Percentiles rank a stretch among this genome's conserved stretches.
Evolutionary conservation across 2,329 filamentous ascomycete species (phyloP).

Genomic region (Metarhizium humberi): DNA sequence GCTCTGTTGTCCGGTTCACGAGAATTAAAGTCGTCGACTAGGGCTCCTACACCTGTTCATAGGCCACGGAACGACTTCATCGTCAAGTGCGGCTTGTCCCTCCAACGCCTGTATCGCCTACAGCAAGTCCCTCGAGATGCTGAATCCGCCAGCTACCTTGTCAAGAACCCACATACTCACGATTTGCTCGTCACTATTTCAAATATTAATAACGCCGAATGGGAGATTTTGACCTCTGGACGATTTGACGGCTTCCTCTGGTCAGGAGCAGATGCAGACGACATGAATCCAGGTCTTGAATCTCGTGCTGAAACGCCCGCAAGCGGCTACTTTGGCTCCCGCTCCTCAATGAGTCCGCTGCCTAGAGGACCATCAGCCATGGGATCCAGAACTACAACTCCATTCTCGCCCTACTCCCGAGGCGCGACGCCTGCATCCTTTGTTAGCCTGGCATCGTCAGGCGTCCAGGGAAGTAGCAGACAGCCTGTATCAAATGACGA

Average conservation of each 20-base stretch:
- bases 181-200: constrained; percentile 79
- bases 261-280: constrained; percentile 71
- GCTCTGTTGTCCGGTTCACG: constrained; percentile 58
- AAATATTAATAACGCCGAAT: constrained; percentile 85
- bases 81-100: constrained; percentile 62
- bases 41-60: constrained; percentile 60
- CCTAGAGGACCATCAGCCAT: constrained; percentile 31
- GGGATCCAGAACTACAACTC: constrained; percentile 36
- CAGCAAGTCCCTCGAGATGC: constrained; percentile 67
- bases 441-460: constrained; percentile 46
- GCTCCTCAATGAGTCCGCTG: constrained; percentile 28
- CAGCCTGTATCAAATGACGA: constrained; percentile 79
- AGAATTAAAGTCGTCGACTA: constrained; percentile 45
- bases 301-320: constrained; percentile 47
- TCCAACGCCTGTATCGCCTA: constrained; percentile 80
- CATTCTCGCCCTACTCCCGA: constrained; percentile 43
- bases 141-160: constrained; percentile 75
- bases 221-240: constrained; percentile 90
- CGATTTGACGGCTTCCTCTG: constrained; percentile 94
- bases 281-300: constrained; percentile 31
- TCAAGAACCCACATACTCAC: constrained; percentile 74
- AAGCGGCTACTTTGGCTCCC: constrained; percentile 32
- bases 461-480: constrained; percentile 28
- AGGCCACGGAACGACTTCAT: constrained; percentile 64
- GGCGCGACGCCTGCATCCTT: constrained; percentile 49